Percentiles rank a stretch among this genome's conserved stretches.
These are phyloP conservation scores for Phalaenopsis hybrid DNA, from an alignment of 116 monocot genomes.

Conservation along the genomic window DNA sequence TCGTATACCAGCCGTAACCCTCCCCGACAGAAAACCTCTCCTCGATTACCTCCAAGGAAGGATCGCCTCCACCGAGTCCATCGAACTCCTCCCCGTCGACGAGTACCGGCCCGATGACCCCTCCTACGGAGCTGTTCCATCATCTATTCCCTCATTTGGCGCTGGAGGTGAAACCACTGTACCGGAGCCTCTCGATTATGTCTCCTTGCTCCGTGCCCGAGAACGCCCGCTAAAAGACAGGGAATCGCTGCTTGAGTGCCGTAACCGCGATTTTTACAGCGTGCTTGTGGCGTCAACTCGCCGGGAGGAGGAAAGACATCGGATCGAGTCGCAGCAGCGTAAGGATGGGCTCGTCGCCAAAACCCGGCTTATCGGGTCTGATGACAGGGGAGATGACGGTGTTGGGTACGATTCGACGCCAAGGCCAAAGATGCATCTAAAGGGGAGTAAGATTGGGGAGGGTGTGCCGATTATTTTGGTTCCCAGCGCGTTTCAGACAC, in stretches of 20 bases:
- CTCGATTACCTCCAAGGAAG: conserved; percentile 84
- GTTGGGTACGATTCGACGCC: conserved; percentile 18
- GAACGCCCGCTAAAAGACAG: conserved; percentile 91
- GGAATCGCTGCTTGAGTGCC: conserved; percentile 68
- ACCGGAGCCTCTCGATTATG: conserved; percentile 23
- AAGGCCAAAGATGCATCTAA: conserved; percentile 66
- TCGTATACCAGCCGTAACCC: conserved; percentile 78
- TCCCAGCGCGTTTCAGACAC: conserved; percentile 92
- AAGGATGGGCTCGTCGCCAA: conserved; percentile 77
- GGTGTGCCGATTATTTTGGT: conserved; percentile 96
- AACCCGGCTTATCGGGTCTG: conserved; percentile 46
- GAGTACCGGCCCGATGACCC: conserved; percentile 22
- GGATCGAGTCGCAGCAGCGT: conserved; percentile 68
- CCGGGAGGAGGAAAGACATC: conserved; percentile 77
- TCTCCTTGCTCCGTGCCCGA: conserved; percentile 48
- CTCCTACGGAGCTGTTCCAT: not conserved
- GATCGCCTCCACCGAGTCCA: conserved; percentile 43
- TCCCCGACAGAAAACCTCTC: conserved; percentile 85
- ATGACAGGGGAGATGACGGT: conserved; percentile 18
- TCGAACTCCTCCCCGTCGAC: conserved; percentile 24
- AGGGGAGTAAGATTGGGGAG: conserved; percentile 65
- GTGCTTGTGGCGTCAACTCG: conserved; percentile 49
- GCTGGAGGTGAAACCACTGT: not conserved
- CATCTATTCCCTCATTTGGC: not conserved
- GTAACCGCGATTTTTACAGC: conserved; percentile 64